A percentile compares a stretch with the other conserved stretches of the same genome.
These are phyloP conservation scores for Dalechampia spathulata DNA, from an alignment of 441 rosid species.

Conservation along the genomic window DNA sequence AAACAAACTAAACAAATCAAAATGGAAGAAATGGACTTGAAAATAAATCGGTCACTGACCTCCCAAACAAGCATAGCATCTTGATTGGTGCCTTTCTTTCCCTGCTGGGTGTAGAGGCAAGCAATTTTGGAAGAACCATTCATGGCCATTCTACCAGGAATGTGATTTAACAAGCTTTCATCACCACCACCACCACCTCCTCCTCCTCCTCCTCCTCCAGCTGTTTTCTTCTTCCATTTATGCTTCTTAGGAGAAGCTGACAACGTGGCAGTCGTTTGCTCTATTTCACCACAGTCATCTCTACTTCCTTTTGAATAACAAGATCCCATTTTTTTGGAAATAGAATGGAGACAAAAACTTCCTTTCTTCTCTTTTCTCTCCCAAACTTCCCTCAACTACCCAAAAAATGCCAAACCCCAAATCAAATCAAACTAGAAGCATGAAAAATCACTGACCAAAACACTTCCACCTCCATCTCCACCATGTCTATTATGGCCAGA, in stretches of 20 bases:
- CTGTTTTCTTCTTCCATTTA: conserved; percentile 18
- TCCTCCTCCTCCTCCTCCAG: conserved; percentile 11
- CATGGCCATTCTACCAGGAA: conserved; percentile 66
- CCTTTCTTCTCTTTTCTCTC: not conserved
- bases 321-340: conserved; percentile 39
- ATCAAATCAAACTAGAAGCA: conserved; percentile 6
- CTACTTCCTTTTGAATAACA: conserved; percentile 43
- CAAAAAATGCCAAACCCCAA: conserved; percentile 1
- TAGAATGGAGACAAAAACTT: not conserved
- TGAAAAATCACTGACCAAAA: not conserved
- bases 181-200: conserved; percentile 22
- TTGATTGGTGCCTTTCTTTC: conserved; percentile 96
- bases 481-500: not conserved
- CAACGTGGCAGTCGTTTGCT: conserved; percentile 16
- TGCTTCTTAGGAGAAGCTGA: conserved; percentile 20
- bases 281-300: conserved; percentile 20
- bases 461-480: not conserved
- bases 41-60: conserved; percentile 36
- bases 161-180: conserved; percentile 44
- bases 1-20: not conserved
- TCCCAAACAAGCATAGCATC: conserved; percentile 99
- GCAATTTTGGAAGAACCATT: conserved; percentile 71
- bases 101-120: conserved; percentile 78
- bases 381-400: not conserved
- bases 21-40: too few relatives aligned